Percentiles rank a stretch among this genome's conserved stretches.
phyloP scores from a whole-genome alignment of 306 rosid species.

The Hippophae rhamnoides region DNA sequence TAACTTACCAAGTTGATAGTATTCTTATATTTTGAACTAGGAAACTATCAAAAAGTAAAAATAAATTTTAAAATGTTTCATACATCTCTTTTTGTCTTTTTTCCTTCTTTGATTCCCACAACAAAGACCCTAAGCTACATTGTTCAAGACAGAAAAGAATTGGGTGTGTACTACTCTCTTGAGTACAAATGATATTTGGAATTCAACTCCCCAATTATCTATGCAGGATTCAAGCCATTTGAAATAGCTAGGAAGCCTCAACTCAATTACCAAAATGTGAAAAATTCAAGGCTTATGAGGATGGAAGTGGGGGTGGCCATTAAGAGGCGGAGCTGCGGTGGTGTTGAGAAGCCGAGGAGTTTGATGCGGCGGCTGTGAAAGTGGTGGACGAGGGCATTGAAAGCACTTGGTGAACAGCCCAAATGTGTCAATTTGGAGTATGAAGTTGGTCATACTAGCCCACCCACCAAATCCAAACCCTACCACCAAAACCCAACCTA shows the following conservation, averaged over 20 bases:
- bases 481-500: slow-evolving; percentile 78
- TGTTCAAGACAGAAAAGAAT: too few relatives aligned
- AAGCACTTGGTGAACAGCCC: slow-evolving; percentile 95
- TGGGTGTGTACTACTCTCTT: too few relatives aligned
- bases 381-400: slow-evolving; percentile 52
- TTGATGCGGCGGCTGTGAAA: not conserved
- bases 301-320: slow-evolving; percentile 21
- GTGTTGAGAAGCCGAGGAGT: slow-evolving; percentile 26
- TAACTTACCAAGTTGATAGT: too few relatives aligned
- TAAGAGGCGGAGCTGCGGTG: slow-evolving; percentile 53
- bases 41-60: too few relatives aligned
- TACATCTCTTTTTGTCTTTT: too few relatives aligned
- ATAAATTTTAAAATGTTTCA: too few relatives aligned
- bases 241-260: not conserved
- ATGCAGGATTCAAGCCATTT: not conserved
- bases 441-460: slow-evolving; percentile 89
- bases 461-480: slow-evolving; percentile 99
- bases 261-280: not conserved
- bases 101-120: too few relatives aligned
- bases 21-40: too few relatives aligned
- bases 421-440: slow-evolving; percentile 81
- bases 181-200: too few relatives aligned
- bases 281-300: slow-evolving; percentile 18
- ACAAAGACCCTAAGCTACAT: too few relatives aligned
- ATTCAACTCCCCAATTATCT: not conserved